Conservation (phyloP, 2,329 filamentous ascomycete species). For the Phoma sp. region DNA sequence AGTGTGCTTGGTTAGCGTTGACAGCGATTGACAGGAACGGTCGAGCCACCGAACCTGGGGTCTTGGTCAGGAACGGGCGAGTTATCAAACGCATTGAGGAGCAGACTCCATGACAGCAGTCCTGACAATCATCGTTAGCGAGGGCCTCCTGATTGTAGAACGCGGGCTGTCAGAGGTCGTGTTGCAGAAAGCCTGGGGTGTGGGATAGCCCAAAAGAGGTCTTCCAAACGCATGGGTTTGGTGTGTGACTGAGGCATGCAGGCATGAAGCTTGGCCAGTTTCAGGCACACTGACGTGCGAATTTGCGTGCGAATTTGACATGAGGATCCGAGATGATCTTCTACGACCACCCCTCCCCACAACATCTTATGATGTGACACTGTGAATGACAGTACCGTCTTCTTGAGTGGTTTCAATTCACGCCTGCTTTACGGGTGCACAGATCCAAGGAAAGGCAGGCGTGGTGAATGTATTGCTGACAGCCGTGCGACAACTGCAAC, state of each 20-base stretch:
- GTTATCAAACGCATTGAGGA: conserved; percentile 41
- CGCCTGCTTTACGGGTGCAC: conserved; percentile 1
- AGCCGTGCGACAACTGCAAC: not conserved
- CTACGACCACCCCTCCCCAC: not conserved
- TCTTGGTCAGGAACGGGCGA: conserved; percentile 38
- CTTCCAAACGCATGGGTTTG: conserved; percentile 48
- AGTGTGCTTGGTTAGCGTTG: conserved; percentile 27
- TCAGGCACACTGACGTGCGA: conserved; percentile 29
- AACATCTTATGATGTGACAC: not conserved
- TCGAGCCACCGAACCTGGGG: conserved; percentile 22
- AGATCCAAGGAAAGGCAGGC: conserved; percentile 1
- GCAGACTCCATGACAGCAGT: conserved; percentile 20
- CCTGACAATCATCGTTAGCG: conserved; percentile 26
- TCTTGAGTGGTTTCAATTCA: conserved; percentile 14
- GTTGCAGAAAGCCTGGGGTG: conserved; percentile 41
- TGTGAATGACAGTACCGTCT: conserved; percentile 9
- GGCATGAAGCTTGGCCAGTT: conserved; percentile 43
- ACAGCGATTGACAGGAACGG: conserved; percentile 23
- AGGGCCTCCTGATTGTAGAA: conserved; percentile 34
- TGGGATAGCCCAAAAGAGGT: conserved; percentile 26
- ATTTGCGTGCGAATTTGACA: not conserved
- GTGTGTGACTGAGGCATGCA: conserved; percentile 37
- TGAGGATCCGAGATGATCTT: not conserved
- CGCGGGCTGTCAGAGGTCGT: conserved; percentile 42
- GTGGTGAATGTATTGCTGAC: not conserved